These are phyloP conservation scores for Lolium multiflorum DNA, from an alignment of 176 grass and related monocot genomes.

Conservation along the genomic window DNA sequence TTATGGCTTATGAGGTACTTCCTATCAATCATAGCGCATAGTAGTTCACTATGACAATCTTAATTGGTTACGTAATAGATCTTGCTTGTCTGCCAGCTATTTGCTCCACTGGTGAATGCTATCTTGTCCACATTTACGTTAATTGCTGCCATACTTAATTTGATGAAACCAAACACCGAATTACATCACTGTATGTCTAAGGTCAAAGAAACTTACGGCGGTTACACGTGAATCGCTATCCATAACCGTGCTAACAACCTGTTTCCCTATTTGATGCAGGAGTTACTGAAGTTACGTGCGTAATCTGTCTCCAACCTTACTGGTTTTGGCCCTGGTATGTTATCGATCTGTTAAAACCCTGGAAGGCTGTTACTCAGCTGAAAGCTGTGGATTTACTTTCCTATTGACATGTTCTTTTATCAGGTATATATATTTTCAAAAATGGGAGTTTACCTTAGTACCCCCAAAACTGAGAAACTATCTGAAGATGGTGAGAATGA, in stretches of 20 bases:
- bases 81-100: not conserved
- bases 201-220: not conserved
- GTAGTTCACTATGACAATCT: not conserved
- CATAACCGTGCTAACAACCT: not conserved
- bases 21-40: not conserved
- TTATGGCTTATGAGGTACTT: not conserved
- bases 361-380: not conserved
- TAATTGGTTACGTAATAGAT: not conserved
- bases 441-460: constrained; percentile 98
- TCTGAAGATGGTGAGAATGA: constrained; percentile 84
- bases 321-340: not conserved
- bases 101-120: not conserved
- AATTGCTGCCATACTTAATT: not conserved
- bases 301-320: not conserved
- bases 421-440: constrained; percentile 35
- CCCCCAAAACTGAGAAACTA: constrained; percentile 86
- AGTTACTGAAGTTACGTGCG: not conserved
- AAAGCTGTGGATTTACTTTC: not conserved
- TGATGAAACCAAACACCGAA: not conserved
- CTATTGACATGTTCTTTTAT: constrained; percentile 2
- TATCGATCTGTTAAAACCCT: not conserved
- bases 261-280: constrained; percentile 6
- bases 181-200: not conserved
- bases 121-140: not conserved
- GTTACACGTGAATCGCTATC: not conserved